Base-by-base conservation (phyloP, 1,139 yeast genomes). In the Candida freyschussii region DNA sequence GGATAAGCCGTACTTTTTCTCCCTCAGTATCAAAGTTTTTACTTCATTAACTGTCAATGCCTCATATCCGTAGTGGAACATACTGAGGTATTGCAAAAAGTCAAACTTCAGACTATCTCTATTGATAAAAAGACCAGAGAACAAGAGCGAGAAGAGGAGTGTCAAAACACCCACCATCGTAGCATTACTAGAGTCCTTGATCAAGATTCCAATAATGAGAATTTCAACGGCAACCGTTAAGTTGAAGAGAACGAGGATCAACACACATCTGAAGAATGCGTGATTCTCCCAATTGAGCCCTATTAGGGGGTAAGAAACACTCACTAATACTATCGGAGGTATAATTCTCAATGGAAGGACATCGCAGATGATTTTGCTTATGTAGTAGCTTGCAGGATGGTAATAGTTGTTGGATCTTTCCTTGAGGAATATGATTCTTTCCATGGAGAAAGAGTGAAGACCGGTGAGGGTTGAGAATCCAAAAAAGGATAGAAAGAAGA, bases 361-460 rank as follows among this genome's bases (percentile, higher is more conserved):
- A 56, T 91, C 98, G 62, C 96, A 85, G 7, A 87, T 43, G 24
- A 91, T 79, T 56, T 91, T 91, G 49, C 95, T 80, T 29, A 78
- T 52, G 53, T 84, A 91, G 59, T 89, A 91, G 41, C 94, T 78
- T 40, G 80, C 58, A 7, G 98, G 95, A 41, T 77, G 78, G 57
- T 91, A 91, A 57, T 91, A 91, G 45, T 91, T 91, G 55, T 91
- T 91, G 6, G 97, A 89, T 38, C 98, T 72, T 59, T 91, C 98
- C 37, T 96, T 73, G 41, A 91, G 72, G 52, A 91, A 91, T 14
- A 89, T 84, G 26, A 87, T 76, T 47, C 97, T 69, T 56, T 91
- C 98, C 39, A 76, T 71, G 0, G 95, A 78, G 57, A 91, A 91
- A 3, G 95, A 75, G 50, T 86, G 89, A 34, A 91, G 65, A 0